Conservation (phyloP, 1,284 basidiomycete species). For the Omphalotus olearius region DNA sequence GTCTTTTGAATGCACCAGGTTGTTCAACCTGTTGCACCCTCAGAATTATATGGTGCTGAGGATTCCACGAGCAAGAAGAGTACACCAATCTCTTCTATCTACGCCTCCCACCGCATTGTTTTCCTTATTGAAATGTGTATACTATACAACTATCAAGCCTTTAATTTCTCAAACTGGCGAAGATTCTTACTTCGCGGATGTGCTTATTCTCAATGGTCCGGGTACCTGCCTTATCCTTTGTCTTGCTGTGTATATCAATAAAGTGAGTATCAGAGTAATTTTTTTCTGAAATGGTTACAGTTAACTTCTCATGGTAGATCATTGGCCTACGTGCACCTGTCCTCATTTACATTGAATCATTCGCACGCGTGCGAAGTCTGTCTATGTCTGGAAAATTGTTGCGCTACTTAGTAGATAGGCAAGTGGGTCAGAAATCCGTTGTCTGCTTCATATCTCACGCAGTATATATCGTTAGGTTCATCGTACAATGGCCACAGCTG, state of each 20-base stretch:
- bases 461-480: conserved; percentile 46
- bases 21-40: neutral
- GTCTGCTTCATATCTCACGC: neutral
- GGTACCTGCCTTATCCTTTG: conserved; percentile 90
- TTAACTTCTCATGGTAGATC: conserved; percentile 45
- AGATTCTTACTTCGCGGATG: conserved; percentile 56
- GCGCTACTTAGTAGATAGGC: conserved; percentile 79
- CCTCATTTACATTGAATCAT: conserved; percentile 91
- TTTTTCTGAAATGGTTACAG: neutral
- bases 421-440: conserved; percentile 20
- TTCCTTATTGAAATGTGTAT: conserved; percentile 58
- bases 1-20: neutral
- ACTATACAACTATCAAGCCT: conserved; percentile 51
- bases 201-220: conserved; percentile 91
- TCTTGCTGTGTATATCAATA: conserved; percentile 66
- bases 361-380: conserved; percentile 81
- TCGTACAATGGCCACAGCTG: conserved; percentile 83
- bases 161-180: conserved; percentile 23
- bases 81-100: conserved; percentile 75
- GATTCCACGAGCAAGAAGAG: conserved; percentile 81
- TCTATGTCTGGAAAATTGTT: conserved; percentile 87
- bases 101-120: conserved; percentile 59
- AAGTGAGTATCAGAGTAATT: conserved; percentile 45
- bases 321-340: conserved; percentile 70
- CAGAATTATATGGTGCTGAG: conserved; percentile 48